A percentile compares a stretch with the other conserved stretches of the same genome.
Evolutionary conservation across 208 protist species (phyloP).

Genomic region (Trypanosomatidae sp.): DNA sequence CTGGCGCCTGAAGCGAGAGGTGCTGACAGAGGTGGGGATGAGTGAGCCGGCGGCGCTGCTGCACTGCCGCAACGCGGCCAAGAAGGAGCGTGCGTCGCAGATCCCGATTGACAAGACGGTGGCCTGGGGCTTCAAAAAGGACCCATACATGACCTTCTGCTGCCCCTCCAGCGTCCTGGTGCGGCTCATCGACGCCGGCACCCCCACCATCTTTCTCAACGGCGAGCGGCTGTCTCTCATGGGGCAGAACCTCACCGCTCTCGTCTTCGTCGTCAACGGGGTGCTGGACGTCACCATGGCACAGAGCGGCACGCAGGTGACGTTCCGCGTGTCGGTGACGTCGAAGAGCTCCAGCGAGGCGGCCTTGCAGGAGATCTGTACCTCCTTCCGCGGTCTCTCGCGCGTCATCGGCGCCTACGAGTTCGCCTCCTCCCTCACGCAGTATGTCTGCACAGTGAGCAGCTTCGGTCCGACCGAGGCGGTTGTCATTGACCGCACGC

Average conservation of each 20-base stretch:
- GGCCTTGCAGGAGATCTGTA: neutral
- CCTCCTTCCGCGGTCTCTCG: conserved; percentile 23
- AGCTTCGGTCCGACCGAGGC: conserved; percentile 80
- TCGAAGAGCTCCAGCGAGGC: conserved; percentile 1
- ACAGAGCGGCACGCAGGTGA: conserved; percentile 41
- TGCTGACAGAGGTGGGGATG: conserved; percentile 81
- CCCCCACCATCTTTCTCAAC: conserved; percentile 68
- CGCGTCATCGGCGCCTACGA: conserved; percentile 81
- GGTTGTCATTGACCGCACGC: conserved; percentile 54
- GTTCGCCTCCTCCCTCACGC: conserved; percentile 49
- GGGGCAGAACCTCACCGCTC: conserved; percentile 56
- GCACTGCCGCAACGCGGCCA: conserved; percentile 71
- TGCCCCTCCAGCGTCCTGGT: conserved; percentile 25
- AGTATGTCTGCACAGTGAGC: conserved; percentile 74
- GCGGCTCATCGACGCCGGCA: conserved; percentile 58
- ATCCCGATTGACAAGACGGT: conserved; percentile 42
- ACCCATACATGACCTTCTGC: conserved; percentile 79
- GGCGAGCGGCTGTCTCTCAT: conserved; percentile 72
- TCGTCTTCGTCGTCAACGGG: conserved; percentile 70
- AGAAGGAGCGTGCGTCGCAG: conserved; percentile 48
- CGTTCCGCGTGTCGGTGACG: conserved; percentile 14
- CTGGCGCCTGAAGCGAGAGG: conserved; percentile 71
- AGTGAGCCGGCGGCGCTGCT: conserved; percentile 79
- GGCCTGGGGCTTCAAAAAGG: conserved; percentile 37
- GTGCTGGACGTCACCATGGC: conserved; percentile 65